A percentile compares a stretch with the other conserved stretches of the same genome.
These are phyloP conservation scores for Tetrahymena borealis DNA, from an alignment of 73 alveolate species.

Conservation along the genomic window DNA sequence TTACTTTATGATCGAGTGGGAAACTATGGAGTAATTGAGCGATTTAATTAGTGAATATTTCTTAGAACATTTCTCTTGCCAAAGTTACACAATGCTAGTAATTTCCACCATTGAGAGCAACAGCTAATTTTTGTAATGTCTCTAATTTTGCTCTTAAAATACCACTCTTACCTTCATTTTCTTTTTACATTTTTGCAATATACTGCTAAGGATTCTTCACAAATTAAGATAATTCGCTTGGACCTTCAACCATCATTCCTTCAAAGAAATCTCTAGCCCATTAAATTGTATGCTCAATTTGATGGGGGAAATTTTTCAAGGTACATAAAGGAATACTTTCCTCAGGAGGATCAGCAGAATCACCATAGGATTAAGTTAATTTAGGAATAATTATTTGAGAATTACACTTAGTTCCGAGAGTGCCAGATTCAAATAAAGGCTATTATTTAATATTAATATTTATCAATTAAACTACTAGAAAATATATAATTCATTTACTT, in stretches of 20 bases:
- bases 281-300: slow-evolving; percentile 97
- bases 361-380: slow-evolving; percentile 80
- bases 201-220: slow-evolving; percentile 69
- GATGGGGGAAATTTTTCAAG: slow-evolving; percentile 94
- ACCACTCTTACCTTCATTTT: slow-evolving; percentile 23
- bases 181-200: slow-evolving; percentile 46
- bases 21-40: slow-evolving; percentile 55
- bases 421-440: slow-evolving; percentile 95
- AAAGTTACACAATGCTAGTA: slow-evolving; percentile 63
- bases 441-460: background rate
- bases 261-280: slow-evolving; percentile 98
- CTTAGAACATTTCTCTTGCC: slow-evolving; percentile 61
- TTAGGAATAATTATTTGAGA: slow-evolving; percentile 85
- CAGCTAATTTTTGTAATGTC: slow-evolving; percentile 57
- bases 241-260: slow-evolving; percentile 62
- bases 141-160: slow-evolving; percentile 54
- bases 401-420: slow-evolving; percentile 91
- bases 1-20: slow-evolving; percentile 70
- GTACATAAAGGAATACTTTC: slow-evolving; percentile 92
- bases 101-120: slow-evolving; percentile 50
- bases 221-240: slow-evolving; percentile 50
- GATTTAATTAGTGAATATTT: slow-evolving; percentile 56
- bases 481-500: slow-evolving; percentile 2
- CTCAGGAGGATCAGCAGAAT: slow-evolving; percentile 86
- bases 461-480: background rate